Percentiles rank a stretch among this genome's conserved stretches.
Evolutionary conservation across 2,329 filamentous ascomycete genomes (phyloP).

Genomic region (Cladosporium sp.): DNA sequence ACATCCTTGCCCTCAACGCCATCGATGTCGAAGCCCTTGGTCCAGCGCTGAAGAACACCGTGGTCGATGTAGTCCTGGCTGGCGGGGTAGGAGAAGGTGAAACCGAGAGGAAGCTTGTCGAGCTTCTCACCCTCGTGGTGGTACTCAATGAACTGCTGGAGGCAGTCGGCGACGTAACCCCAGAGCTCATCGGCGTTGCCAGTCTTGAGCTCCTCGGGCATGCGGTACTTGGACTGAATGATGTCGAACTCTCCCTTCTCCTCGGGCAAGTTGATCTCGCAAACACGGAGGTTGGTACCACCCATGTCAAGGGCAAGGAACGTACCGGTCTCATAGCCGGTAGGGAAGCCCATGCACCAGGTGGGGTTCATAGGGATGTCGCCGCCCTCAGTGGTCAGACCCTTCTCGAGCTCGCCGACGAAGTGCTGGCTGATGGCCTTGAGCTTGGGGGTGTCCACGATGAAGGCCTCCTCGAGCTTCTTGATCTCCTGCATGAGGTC

Average conservation of each 20-base stretch:
- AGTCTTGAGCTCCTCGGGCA: conserved; percentile 89
- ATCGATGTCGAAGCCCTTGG: conserved; percentile 92
- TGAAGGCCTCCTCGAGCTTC: conserved; percentile 78
- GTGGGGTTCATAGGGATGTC: conserved; percentile 98
- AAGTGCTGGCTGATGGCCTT: conserved; percentile 92
- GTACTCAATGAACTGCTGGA: conserved; percentile 83
- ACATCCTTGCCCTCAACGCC: conserved; percentile 89
- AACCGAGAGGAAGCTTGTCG: conserved; percentile 72
- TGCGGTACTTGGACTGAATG: conserved; percentile 91
- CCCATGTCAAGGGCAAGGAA: conserved; percentile 93
- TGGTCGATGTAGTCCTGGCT: conserved; percentile 92
- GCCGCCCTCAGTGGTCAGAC: conserved; percentile 81
- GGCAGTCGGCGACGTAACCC: conserved; percentile 90
- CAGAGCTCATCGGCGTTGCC: conserved; percentile 81
- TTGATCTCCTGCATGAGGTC: conserved; percentile 78
- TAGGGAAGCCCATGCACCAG: conserved; percentile 88
- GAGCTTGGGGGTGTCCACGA: conserved; percentile 70
- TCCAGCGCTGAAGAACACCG: conserved; percentile 90
- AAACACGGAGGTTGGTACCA: conserved; percentile 91
- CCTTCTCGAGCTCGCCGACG: conserved; percentile 79
- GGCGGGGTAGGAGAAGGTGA: conserved; percentile 94
- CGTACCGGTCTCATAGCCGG: conserved; percentile 80
- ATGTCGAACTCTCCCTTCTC: conserved; percentile 89
- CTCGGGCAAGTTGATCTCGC: conserved; percentile 83
- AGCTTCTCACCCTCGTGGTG: conserved; percentile 68